Conservation (phyloP, 495 filamentous ascomycete genomes). For the Talaromyces ruber region DNA sequence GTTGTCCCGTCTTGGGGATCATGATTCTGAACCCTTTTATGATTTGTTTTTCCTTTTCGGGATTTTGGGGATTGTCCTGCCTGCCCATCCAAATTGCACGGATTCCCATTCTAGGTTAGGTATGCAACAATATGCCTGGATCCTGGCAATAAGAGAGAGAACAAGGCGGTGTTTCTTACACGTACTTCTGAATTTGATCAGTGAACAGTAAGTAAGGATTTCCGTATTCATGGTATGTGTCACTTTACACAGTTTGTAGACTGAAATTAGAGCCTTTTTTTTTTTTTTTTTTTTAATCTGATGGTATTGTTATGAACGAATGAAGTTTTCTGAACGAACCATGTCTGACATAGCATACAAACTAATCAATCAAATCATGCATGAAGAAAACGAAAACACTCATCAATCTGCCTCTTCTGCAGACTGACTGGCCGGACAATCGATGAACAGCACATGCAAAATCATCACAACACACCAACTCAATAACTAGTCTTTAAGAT, state of each 20-base stretch:
- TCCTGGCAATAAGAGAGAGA: not conserved
- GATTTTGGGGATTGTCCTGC: not conserved
- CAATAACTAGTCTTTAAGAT: not conserved
- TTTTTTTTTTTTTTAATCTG: no score
- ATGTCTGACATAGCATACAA: not conserved
- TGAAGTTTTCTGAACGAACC: not conserved
- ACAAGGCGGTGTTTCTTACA: not conserved
- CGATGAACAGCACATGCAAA: not conserved
- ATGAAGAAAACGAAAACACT: not conserved
- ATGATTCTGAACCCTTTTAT: not conserved
- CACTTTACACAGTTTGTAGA: not conserved
- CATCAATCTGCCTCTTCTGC: not conserved
- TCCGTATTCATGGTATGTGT: not conserved
- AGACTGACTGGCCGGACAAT: not conserved
- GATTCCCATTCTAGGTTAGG: not conserved
- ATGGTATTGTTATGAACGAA: not conserved
- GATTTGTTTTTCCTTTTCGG: not conserved
- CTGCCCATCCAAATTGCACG: not conserved
- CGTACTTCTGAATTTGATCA: not conserved
- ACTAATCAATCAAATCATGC: not conserved
- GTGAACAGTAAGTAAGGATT: not conserved
- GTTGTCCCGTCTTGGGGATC: not conserved
- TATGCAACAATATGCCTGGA: not conserved
- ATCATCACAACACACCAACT: not conserved
- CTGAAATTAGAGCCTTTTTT: not conserved